Percentiles rank a stretch among this genome's conserved stretches.
Evolutionary conservation across 768 basidiomycete species (phyloP).

Genomic region (Naganishia onofrii): DNA sequence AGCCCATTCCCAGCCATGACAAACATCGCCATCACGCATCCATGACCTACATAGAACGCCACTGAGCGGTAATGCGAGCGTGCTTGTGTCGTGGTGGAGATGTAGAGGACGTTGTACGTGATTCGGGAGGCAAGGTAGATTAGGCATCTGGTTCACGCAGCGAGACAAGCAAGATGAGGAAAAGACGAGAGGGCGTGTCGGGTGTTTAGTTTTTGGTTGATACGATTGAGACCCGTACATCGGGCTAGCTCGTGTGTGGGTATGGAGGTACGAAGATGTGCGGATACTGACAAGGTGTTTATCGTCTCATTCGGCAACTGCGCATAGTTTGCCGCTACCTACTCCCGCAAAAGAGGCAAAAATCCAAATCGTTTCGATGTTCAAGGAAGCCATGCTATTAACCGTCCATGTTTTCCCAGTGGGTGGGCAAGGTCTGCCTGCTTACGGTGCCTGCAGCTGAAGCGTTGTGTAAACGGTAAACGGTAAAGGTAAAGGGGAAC

Average conservation of each 20-base stretch:
- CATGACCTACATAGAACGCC: constrained; percentile 14
- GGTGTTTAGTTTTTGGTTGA: no score
- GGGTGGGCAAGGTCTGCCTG: not conserved
- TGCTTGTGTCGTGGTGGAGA: not conserved
- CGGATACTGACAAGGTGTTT: constrained; percentile 12
- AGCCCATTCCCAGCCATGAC: not conserved
- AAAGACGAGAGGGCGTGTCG: no score
- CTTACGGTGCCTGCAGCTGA: not conserved
- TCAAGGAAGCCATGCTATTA: not conserved
- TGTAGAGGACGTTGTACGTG: not conserved
- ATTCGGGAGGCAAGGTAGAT: constrained; percentile 6
- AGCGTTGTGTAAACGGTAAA: no score
- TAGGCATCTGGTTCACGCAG: not conserved
- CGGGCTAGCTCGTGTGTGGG: no score
- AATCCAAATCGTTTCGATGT: not conserved
- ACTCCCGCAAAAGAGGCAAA: no score
- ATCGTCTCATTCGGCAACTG: not conserved
- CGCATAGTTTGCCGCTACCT: constrained; percentile 13
- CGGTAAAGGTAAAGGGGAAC: no score
- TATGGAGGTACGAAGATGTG: no score
- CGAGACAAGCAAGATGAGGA: no score
- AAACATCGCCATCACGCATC: constrained; percentile 1
- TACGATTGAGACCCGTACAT: no score
- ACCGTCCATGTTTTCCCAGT: not conserved
- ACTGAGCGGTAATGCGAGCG: not conserved